phyloP scores from a whole-genome alignment of 202 grass and related monocot species.

The Musa balbisiana region DNA sequence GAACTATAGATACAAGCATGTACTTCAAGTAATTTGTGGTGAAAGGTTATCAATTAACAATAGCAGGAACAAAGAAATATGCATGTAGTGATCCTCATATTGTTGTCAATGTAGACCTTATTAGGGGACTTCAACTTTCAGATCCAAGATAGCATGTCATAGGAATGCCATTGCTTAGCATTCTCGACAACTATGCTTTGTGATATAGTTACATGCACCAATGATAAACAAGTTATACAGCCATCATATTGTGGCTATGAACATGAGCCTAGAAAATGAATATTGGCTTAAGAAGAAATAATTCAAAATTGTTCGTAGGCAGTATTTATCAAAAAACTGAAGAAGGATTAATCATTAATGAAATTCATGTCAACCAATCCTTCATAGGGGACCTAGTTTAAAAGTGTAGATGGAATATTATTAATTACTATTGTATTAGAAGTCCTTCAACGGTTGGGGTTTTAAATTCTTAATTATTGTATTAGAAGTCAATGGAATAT shows the following conservation, averaged over 20 bases:
- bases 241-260: too few species aligned
- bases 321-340: too few species aligned
- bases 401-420: too few species aligned
- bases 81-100: neutral
- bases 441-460: neutral
- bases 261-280: too few species aligned
- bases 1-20: neutral
- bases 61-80: neutral
- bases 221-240: neutral
- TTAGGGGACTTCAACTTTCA: neutral
- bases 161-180: neutral
- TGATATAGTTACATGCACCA: neutral
- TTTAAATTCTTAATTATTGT: neutral
- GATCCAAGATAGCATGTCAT: neutral
- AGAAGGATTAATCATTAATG: too few species aligned
- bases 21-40: neutral
- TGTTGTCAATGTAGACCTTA: neutral
- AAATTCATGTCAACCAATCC: too few species aligned
- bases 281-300: too few species aligned
- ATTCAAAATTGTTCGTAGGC: too few species aligned
- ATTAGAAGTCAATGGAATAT: neutral
- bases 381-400: too few species aligned
- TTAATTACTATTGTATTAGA: too few species aligned
- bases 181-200: neutral
- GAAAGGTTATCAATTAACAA: neutral